Conservation (phyloP, 2,329 filamentous ascomycete species). For the Aspergillus piperis region DNA sequence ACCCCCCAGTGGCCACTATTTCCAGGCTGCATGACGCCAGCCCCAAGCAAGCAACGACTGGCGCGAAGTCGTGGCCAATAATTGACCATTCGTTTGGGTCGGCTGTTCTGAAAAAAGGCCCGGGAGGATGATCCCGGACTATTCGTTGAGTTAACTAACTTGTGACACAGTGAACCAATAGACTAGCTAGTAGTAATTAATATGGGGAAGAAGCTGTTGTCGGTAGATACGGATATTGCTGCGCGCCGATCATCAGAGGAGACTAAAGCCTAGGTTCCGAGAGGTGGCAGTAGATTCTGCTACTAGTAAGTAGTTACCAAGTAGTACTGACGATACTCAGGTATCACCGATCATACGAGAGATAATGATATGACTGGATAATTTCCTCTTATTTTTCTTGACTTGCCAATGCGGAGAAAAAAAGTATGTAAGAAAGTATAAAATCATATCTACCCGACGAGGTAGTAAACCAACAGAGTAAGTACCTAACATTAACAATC, state of each 20-base stretch:
- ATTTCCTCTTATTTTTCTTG: too few species aligned
- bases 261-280: background rate
- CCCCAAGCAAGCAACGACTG: slow-evolving; percentile 24
- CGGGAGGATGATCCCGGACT: slow-evolving; percentile 12
- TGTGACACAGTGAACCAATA: background rate
- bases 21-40: slow-evolving; percentile 38
- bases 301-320: too few species aligned
- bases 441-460: background rate
- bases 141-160: too few species aligned
- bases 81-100: slow-evolving; percentile 21
- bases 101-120: slow-evolving; percentile 9
- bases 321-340: background rate
- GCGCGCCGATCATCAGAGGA: slow-evolving; percentile 1
- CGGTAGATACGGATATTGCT: background rate
- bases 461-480: background rate
- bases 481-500: background rate
- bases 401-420: too few species aligned
- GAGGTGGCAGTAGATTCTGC: background rate
- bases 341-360: slow-evolving; percentile 4
- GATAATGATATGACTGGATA: too few species aligned
- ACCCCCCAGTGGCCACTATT: slow-evolving; percentile 28
- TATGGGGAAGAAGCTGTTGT: slow-evolving; percentile 5
- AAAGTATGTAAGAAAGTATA: too few species aligned
- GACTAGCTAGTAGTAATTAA: background rate
- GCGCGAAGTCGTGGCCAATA: slow-evolving; percentile 27